These are phyloP conservation scores for Amauroascus verrucosus DNA, from an alignment of 2,329 filamentous ascomycete genomes.

Conservation along the genomic window DNA sequence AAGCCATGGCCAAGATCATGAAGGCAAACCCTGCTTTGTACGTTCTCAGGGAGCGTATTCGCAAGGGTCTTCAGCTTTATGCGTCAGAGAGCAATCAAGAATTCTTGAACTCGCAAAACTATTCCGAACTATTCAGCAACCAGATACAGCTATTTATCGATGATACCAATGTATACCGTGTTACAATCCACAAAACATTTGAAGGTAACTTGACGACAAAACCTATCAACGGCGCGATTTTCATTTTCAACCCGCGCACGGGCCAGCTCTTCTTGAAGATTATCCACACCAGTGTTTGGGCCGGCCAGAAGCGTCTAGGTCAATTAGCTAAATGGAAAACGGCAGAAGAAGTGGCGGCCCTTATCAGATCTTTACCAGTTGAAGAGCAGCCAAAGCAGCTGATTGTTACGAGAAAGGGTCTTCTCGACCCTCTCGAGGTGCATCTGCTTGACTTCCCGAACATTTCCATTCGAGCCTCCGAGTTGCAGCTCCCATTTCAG, in stretches of 20 bases:
- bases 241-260: slow-evolving; percentile 99
- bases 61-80: slow-evolving; percentile 95
- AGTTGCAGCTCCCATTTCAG: slow-evolving; percentile 95
- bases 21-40: slow-evolving; percentile 97
- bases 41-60: slow-evolving; percentile 91
- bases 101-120: slow-evolving; percentile 98
- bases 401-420: slow-evolving; percentile 94
- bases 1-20: slow-evolving; percentile 99
- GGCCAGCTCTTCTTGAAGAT: slow-evolving; percentile 98
- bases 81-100: slow-evolving; percentile 98
- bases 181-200: slow-evolving; percentile 99
- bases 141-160: slow-evolving; percentile 98
- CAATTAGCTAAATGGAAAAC: slow-evolving; percentile 99
- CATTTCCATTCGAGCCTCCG: slow-evolving; percentile 94
- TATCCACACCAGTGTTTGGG: slow-evolving; percentile 98
- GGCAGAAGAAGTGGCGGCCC: slow-evolving; percentile 94
- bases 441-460: slow-evolving; percentile 97
- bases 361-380: slow-evolving; percentile 88
- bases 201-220: slow-evolving; percentile 98
- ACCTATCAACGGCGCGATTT: slow-evolving; percentile 98
- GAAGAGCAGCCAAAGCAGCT: slow-evolving; percentile 99
- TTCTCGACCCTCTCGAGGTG: slow-evolving; percentile 92
- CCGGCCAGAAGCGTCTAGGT: slow-evolving; percentile 95
- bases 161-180: slow-evolving; percentile 97
- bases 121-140: slow-evolving; percentile 97